phyloP scores from a whole-genome alignment of 345 rosid genomes.

The Camelina hispida region DNA sequence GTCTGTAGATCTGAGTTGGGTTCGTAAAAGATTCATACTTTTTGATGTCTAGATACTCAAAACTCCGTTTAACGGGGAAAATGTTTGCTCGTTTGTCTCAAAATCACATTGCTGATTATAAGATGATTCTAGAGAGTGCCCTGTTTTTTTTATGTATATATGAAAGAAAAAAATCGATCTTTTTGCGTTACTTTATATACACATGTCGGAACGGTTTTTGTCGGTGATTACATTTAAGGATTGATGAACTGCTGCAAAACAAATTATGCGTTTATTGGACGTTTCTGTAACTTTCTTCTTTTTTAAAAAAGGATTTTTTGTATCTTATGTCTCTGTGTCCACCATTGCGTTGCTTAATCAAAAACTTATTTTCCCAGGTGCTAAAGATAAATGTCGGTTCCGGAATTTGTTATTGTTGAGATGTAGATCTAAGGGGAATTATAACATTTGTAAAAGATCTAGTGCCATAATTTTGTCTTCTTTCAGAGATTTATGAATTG shows the following conservation, averaged over 20 bases:
- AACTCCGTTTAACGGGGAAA: not conserved
- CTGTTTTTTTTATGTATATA: not conserved
- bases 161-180: not conserved
- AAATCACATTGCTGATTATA: not conserved
- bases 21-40: slow-evolving; percentile 1
- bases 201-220: slow-evolving; percentile 26
- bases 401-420: not conserved
- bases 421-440: not conserved
- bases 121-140: not conserved
- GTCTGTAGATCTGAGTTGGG: slow-evolving; percentile 40
- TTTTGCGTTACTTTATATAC: not conserved
- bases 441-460: slow-evolving; percentile 2
- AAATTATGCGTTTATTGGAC: slow-evolving; percentile 36
- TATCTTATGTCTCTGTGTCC: slow-evolving; percentile 28
- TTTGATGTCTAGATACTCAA: slow-evolving; percentile 1
- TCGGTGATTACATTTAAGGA: slow-evolving; percentile 34
- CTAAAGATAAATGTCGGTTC: not conserved
- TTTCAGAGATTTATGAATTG: slow-evolving; percentile 15
- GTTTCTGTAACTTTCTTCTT: slow-evolving; percentile 36
- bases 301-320: not conserved
- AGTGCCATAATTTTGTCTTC: not conserved
- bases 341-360: slow-evolving; percentile 18
- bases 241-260: slow-evolving; percentile 16
- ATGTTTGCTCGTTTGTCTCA: not conserved
- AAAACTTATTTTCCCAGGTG: not conserved